Percentiles rank a stretch among this genome's conserved stretches.
Evolutionary conservation across 345 rosid species (phyloP).

Genomic region (Pistacia vera): DNA sequence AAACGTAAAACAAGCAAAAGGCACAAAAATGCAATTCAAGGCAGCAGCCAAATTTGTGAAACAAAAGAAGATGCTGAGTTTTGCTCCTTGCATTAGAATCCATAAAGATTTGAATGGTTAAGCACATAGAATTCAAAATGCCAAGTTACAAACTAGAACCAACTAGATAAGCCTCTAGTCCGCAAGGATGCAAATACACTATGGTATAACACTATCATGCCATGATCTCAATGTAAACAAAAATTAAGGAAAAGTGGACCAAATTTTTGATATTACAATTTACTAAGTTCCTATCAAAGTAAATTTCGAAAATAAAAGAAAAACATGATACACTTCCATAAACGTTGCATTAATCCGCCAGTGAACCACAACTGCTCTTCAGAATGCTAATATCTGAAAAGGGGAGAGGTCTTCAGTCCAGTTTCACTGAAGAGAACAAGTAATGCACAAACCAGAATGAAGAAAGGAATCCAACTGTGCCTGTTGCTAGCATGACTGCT

Average conservation of each 20-base stretch:
- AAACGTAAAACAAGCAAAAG: background rate
- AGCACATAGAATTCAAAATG: background rate
- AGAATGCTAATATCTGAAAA: background rate
- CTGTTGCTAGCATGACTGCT: constrained; percentile 74
- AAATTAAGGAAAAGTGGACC: constrained; percentile 25
- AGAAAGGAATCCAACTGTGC: constrained; percentile 70
- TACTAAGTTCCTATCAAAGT: constrained; percentile 27
- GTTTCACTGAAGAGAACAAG: constrained; percentile 76
- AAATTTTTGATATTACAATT: constrained; percentile 38
- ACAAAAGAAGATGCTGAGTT: background rate
- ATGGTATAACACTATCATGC: constrained; percentile 17
- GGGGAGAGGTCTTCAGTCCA: constrained; percentile 47
- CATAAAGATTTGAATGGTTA: background rate
- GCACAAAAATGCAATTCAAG: background rate
- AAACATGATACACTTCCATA: constrained; percentile 1
- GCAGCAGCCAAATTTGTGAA: background rate
- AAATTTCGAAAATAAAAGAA: constrained; percentile 12
- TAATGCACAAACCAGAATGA: constrained; percentile 80
- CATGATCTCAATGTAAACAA: constrained; percentile 20
- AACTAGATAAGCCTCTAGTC: background rate
- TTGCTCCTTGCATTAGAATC: background rate
- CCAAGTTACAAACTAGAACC: constrained; percentile 7
- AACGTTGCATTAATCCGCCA: background rate
- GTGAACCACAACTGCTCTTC: background rate
- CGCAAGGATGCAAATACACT: constrained; percentile 8